These are phyloP conservation scores for Anthostomella pinea DNA, from an alignment of 2,329 filamentous ascomycete genomes.

Conservation along the genomic window DNA sequence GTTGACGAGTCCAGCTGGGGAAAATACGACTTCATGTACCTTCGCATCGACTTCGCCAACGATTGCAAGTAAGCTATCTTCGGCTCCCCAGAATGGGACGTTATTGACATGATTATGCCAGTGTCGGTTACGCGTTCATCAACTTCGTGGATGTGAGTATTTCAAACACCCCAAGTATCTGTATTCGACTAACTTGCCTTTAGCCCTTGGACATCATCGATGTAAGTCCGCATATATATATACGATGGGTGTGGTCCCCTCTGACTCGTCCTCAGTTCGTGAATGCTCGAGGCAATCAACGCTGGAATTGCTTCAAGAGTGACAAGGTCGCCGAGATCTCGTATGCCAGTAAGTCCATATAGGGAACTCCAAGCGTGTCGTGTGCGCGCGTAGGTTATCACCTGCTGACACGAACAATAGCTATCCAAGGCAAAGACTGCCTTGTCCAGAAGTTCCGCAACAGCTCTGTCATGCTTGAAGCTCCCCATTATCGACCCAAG, in stretches of 20 bases:
- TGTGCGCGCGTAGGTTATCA: not conserved
- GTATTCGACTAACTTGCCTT: conserved; percentile 40
- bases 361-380: not conserved
- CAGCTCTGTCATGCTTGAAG: conserved; percentile 91
- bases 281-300: conserved; percentile 64
- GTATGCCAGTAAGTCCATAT: conserved; percentile 73
- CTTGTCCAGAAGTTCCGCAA: conserved; percentile 95
- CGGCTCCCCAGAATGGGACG: not conserved
- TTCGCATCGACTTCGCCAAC: conserved; percentile 84
- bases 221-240: conserved; percentile 40
- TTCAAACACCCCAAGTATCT: conserved; percentile 5
- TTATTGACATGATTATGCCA: conserved; percentile 43
- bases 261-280: conserved; percentile 57
- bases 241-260: not conserved
- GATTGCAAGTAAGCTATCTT: conserved; percentile 70
- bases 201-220: conserved; percentile 72
- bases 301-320: conserved; percentile 78
- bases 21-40: conserved; percentile 91
- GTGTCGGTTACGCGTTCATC: conserved; percentile 95
- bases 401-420: conserved; percentile 43
- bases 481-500: conserved; percentile 78
- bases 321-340: conserved; percentile 87
- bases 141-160: conserved; percentile 78
- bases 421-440: conserved; percentile 89
- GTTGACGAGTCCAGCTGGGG: conserved; percentile 77